Percentiles rank a stretch among this genome's conserved stretches.
Evolutionary conservation across 768 basidiomycete species (phyloP).

Genomic region (Leucocoprinus leucothites): DNA sequence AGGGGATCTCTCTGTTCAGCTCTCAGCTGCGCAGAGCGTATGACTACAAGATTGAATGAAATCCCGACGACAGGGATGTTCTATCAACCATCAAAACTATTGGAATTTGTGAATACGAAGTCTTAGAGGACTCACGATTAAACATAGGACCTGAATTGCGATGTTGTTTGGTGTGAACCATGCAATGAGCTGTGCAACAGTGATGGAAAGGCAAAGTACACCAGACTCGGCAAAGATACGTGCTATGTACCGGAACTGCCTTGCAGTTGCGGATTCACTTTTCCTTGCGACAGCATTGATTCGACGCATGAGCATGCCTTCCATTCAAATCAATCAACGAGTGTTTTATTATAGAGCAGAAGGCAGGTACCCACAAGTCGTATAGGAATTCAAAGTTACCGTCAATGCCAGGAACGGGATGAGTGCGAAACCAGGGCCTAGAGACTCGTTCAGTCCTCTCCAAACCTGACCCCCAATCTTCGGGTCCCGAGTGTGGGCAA

Average conservation of each 20-base stretch:
- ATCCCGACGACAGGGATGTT: neutral
- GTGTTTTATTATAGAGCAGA: too few relatives aligned
- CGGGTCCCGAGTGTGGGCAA: neutral
- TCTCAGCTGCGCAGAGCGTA: neutral
- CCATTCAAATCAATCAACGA: neutral
- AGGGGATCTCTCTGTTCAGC: too few relatives aligned
- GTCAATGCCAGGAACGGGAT: neutral
- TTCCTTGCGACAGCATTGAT: neutral
- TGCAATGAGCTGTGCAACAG: neutral
- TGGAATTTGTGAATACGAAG: neutral
- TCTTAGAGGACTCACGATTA: neutral
- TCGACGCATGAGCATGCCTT: neutral
- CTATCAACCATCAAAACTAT: neutral
- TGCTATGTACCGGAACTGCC: neutral
- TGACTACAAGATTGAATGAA: conserved; percentile 4
- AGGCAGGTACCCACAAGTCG: neutral
- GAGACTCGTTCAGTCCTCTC: neutral
- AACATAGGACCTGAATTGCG: neutral
- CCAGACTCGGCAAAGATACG: neutral
- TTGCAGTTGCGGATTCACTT: neutral
- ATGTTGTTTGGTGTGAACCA: neutral
- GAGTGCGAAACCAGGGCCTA: neutral
- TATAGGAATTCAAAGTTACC: neutral
- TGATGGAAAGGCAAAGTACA: neutral
- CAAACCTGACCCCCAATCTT: too few relatives aligned